Evolutionary conservation across 345 rosid species (phyloP).

Genomic region (Boechera retrofracta): DNA sequence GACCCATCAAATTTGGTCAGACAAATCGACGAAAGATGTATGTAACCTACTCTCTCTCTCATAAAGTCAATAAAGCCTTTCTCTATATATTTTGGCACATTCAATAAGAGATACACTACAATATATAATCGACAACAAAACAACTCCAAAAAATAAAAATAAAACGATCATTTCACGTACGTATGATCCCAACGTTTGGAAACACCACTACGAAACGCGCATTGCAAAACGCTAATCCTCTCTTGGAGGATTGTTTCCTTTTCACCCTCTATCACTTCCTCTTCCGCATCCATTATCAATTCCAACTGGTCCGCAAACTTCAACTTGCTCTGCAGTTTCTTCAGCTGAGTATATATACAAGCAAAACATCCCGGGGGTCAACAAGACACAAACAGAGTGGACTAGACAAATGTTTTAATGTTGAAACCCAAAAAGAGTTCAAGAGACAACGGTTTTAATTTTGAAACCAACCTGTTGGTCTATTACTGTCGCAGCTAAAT

Average conservation of each 20-base stretch:
- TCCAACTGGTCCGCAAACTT: conserved; percentile 72
- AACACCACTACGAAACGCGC: conserved; percentile 54
- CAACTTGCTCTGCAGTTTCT: conserved; percentile 71
- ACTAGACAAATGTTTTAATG: not conserved
- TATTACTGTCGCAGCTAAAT: conserved; percentile 60
- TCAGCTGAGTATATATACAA: conserved; percentile 52
- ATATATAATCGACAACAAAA: conserved; percentile 2
- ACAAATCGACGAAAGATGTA: conserved; percentile 10
- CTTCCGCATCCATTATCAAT: conserved; percentile 78
- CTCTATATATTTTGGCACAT: not conserved
- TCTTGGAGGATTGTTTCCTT: conserved; percentile 55
- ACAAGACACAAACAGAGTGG: not conserved
- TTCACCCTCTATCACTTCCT: conserved; percentile 56
- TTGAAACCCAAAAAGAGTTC: not conserved
- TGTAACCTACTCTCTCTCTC: conserved; percentile 3
- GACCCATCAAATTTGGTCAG: conserved; percentile 12
- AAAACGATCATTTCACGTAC: conserved; percentile 32
- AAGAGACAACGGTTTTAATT: not conserved
- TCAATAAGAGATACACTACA: not conserved
- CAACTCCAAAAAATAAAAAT: not conserved
- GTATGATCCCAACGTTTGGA: conserved; percentile 66
- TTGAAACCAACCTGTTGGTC: conserved; percentile 69
- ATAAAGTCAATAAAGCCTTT: not conserved
- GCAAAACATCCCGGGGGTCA: not conserved
- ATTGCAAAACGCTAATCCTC: conserved; percentile 54